A percentile compares a stretch with the other conserved stretches of the same genome.
Evolutionary conservation across 257 asterid genomes (phyloP).

Genomic region (Przewalskia tangutica): DNA sequence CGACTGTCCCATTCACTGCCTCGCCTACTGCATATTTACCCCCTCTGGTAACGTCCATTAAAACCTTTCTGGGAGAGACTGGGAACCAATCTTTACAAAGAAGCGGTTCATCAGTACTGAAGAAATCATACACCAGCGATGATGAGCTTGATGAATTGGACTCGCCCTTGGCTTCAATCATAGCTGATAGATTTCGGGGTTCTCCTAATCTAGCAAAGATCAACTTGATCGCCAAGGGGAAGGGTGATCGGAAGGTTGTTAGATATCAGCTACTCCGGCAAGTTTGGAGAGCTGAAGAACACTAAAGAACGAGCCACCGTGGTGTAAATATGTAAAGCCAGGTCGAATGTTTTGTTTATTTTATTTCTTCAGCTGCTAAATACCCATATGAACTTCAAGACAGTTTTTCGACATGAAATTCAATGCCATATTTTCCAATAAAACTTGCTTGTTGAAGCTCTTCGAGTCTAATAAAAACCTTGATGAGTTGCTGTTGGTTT

Average conservation of each 20-base stretch:
- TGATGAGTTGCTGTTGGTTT: background rate
- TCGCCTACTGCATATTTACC: constrained; percentile 46
- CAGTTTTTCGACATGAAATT: background rate
- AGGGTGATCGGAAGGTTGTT: constrained; percentile 40
- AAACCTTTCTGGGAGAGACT: constrained; percentile 39
- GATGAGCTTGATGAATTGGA: constrained; percentile 77
- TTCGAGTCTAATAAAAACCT: background rate
- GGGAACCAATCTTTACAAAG: constrained; percentile 40
- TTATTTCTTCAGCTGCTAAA: background rate
- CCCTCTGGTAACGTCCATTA: constrained; percentile 52
- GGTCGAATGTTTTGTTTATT: background rate
- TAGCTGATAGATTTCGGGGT: constrained; percentile 40
- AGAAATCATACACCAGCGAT: constrained; percentile 61
- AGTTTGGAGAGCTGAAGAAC: constrained; percentile 39
- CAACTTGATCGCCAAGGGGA: constrained; percentile 41
- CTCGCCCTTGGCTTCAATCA: constrained; percentile 53
- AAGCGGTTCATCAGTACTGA: constrained; percentile 42
- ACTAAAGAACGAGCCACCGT: constrained; percentile 3
- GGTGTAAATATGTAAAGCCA: constrained; percentile 3
- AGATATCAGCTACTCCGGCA: constrained; percentile 64
- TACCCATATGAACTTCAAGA: background rate
- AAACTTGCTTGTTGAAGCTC: background rate
- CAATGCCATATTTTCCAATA: background rate
- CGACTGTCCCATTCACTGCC: constrained; percentile 48
- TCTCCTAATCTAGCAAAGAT: constrained; percentile 38